phyloP scores from a whole-genome alignment of 768 basidiomycete species.

The Sutorius australiensis region DNA sequence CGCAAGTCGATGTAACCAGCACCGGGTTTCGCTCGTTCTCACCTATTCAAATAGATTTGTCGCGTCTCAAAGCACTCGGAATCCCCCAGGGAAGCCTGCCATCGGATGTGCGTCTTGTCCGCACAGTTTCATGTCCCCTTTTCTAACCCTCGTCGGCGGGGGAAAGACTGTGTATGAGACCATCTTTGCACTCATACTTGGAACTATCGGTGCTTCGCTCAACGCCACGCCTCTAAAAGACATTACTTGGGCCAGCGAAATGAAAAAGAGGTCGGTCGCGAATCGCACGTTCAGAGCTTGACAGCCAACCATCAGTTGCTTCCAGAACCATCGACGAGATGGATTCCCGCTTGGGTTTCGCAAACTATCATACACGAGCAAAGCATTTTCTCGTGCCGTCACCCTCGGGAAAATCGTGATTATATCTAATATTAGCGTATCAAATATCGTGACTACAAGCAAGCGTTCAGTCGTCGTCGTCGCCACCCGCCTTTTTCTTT shows the following conservation, averaged over 20 bases:
- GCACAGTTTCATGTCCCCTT: not conserved
- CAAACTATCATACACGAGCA: constrained; percentile 59
- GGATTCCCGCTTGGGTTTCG: constrained; percentile 64
- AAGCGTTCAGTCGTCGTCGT: constrained; percentile 32
- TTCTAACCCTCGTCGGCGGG: not conserved
- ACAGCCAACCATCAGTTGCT: not conserved
- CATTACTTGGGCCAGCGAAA: constrained; percentile 87
- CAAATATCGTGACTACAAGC: constrained; percentile 2
- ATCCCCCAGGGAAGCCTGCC: constrained; percentile 66
- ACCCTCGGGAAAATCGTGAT: constrained; percentile 3
- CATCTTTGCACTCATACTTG: constrained; percentile 57
- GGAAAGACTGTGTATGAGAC: constrained; percentile 66
- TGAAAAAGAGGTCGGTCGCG: constrained; percentile 65
- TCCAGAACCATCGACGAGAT: constrained; percentile 70
- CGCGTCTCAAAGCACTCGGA: constrained; percentile 72
- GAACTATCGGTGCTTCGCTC: constrained; percentile 69
- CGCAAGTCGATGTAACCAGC: constrained; percentile 44
- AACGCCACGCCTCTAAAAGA: constrained; percentile 68
- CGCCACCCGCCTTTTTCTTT: constrained; percentile 31
- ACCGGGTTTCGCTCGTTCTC: not conserved
- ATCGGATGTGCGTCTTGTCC: constrained; percentile 44
- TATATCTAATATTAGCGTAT: not conserved
- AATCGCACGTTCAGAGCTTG: not conserved
- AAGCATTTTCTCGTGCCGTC: constrained; percentile 26
- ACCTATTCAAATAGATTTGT: constrained; percentile 50